phyloP scores from a whole-genome alignment of 2,329 filamentous ascomycete species.

The Ophiostoma tasmaniense region DNA sequence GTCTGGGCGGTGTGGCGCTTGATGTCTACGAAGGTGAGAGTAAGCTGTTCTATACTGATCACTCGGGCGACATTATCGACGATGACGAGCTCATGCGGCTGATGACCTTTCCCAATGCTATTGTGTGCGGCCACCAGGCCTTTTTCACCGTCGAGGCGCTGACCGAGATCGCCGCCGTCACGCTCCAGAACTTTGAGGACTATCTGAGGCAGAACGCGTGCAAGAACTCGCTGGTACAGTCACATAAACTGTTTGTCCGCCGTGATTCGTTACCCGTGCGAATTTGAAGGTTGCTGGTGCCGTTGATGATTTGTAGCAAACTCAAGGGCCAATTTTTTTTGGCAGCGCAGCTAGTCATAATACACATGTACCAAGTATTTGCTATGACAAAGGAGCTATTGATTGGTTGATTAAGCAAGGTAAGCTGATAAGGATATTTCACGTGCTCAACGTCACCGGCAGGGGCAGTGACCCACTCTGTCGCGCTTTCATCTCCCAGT shows the following conservation, averaged over 20 bases:
- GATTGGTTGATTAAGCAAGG: not conserved
- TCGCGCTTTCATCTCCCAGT: not conserved
- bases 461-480: not conserved
- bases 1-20: constrained; percentile 53
- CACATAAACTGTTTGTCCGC: constrained; percentile 19
- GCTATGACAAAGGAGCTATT: not conserved
- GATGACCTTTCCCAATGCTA: constrained; percentile 59
- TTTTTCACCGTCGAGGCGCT: constrained; percentile 62
- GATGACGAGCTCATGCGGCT: constrained; percentile 59
- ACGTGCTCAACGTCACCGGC: constrained; percentile 4
- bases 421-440: not conserved
- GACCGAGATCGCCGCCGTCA: constrained; percentile 53
- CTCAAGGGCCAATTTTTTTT: too few species aligned
- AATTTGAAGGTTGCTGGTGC: constrained; percentile 22
- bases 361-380: not conserved
- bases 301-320: not conserved
- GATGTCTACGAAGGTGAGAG: constrained; percentile 62
- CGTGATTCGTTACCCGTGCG: constrained; percentile 29
- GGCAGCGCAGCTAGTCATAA: not conserved
- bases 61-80: constrained; percentile 55
- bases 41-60: constrained; percentile 57
- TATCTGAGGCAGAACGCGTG: constrained; percentile 31
- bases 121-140: constrained; percentile 60
- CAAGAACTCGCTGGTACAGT: constrained; percentile 31
- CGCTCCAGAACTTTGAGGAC: constrained; percentile 47